Percentiles rank a stretch among this genome's conserved stretches.
Evolutionary conservation across 441 rosid species (phyloP).

Genomic region (Capsella rubella): DNA sequence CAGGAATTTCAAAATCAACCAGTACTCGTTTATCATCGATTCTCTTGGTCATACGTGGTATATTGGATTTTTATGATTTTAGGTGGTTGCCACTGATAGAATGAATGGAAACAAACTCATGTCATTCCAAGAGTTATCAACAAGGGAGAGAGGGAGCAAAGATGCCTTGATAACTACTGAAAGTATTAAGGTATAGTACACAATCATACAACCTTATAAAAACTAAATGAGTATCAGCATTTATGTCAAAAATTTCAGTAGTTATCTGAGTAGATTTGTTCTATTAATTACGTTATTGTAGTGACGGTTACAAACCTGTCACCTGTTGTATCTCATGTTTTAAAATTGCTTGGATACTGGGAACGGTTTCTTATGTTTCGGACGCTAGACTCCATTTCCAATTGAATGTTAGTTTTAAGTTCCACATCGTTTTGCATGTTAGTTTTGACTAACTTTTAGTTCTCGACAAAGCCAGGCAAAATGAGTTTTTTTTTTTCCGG

Average conservation of each 20-base stretch:
- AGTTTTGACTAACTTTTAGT: conserved; percentile 1
- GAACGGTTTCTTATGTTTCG: neutral
- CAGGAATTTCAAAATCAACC: conserved; percentile 13
- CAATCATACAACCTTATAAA: neutral
- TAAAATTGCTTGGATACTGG: neutral
- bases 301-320: neutral
- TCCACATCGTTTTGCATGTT: neutral
- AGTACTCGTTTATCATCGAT: neutral
- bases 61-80: conserved; percentile 35
- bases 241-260: neutral
- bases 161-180: conserved; percentile 60
- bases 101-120: conserved; percentile 73
- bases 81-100: conserved; percentile 93
- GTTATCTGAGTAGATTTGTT: neutral
- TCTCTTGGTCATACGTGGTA: neutral
- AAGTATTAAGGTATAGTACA: conserved; percentile 67
- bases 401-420: conserved; percentile 10
- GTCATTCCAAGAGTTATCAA: conserved; percentile 95
- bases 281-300: neutral
- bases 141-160: conserved; percentile 88
- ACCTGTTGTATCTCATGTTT: neutral
- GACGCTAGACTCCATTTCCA: neutral
- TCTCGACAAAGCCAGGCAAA: neutral
- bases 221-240: neutral
- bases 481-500: neutral